Evolutionary conservation across 108 stramenopile genomes (phyloP).

Genomic region (Parmales sp.): DNA sequence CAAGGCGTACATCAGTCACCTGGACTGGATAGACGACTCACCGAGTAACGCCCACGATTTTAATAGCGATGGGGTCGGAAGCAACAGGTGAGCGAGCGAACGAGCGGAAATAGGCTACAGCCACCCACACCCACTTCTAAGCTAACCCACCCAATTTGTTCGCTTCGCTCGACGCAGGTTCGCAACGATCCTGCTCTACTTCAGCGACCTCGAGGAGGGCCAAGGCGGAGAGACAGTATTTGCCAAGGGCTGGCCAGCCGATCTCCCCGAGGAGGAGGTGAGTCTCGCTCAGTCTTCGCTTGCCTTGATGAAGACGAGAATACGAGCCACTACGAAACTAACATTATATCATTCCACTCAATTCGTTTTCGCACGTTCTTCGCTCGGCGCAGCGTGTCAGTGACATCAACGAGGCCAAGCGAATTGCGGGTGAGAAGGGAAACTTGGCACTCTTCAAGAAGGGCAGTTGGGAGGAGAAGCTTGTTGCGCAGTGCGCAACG

Average conservation of each 20-base stretch:
- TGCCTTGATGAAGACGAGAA: too few relatives aligned
- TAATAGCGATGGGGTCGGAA: not conserved
- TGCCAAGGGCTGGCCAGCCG: slow-evolving; percentile 48
- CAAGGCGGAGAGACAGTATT: slow-evolving; percentile 93
- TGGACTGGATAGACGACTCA: slow-evolving; percentile 65
- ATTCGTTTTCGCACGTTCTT: not conserved
- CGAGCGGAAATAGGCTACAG: too few relatives aligned
- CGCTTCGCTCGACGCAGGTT: too few relatives aligned
- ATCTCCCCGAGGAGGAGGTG: too few relatives aligned
- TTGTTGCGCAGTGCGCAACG: slow-evolving; percentile 63
- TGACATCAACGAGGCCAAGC: not conserved
- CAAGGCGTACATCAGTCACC: slow-evolving; percentile 78
- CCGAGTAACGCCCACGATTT: slow-evolving; percentile 13
- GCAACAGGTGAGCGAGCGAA: too few relatives aligned
- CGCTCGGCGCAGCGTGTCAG: not conserved
- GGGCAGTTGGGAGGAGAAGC: slow-evolving; percentile 68
- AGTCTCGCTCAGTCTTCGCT: too few relatives aligned
- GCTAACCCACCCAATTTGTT: too few relatives aligned
- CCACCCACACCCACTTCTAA: too few relatives aligned
- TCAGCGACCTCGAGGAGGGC: slow-evolving; percentile 66
- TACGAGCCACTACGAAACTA: too few relatives aligned
- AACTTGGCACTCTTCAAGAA: slow-evolving; percentile 25
- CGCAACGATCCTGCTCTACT: slow-evolving; percentile 90
- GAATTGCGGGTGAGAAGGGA: not conserved
- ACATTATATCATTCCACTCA: too few relatives aligned